Evolutionary conservation across 805 yeast species (phyloP).

Genomic region (Kregervanrija delftensis): DNA sequence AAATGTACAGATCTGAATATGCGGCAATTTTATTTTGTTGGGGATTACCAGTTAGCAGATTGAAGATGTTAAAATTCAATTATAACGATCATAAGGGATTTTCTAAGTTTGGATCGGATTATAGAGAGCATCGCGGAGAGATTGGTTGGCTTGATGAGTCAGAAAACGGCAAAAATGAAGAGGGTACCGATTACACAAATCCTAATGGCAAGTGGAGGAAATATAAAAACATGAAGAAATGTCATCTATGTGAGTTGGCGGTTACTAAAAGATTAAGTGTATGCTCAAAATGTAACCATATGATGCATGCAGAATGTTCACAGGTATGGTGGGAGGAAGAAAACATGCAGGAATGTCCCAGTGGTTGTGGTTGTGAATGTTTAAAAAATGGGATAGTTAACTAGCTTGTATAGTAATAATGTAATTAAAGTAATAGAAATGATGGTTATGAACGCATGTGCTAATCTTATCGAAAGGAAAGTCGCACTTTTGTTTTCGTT

Average conservation of each 20-base stretch:
- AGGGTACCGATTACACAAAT: slow-evolving; percentile 3
- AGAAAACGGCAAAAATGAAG: not conserved
- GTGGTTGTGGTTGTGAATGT: slow-evolving; percentile 83
- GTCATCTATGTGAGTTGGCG: slow-evolving; percentile 60
- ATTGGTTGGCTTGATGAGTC: slow-evolving; percentile 21
- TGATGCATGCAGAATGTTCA: slow-evolving; percentile 75
- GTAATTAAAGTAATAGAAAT: too few relatives aligned
- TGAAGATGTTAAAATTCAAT: slow-evolving; percentile 71
- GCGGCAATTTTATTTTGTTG: slow-evolving; percentile 72
- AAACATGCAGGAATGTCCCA: slow-evolving; percentile 53
- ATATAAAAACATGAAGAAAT: slow-evolving; percentile 31
- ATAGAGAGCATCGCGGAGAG: slow-evolving; percentile 21
- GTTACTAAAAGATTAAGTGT: slow-evolving; percentile 55
- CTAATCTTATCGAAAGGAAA: too few relatives aligned
- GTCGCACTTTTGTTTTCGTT: too few relatives aligned
- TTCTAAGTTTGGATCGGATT: slow-evolving; percentile 3
- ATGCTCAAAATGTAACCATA: slow-evolving; percentile 73
- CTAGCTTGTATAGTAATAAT: not conserved
- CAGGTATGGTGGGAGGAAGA: slow-evolving; percentile 64
- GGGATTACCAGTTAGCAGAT: slow-evolving; percentile 77
- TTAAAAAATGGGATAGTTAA: slow-evolving; percentile 20
- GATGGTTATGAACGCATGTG: too few relatives aligned
- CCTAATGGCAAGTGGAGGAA: slow-evolving; percentile 9
- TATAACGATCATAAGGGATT: slow-evolving; percentile 16
- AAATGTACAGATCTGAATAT: slow-evolving; percentile 54